Evolutionary conservation across 257 asterid genomes (phyloP), one percentile per base, ranked within the genome.

Genomic region (Solanum bulbocastanum): DNA sequence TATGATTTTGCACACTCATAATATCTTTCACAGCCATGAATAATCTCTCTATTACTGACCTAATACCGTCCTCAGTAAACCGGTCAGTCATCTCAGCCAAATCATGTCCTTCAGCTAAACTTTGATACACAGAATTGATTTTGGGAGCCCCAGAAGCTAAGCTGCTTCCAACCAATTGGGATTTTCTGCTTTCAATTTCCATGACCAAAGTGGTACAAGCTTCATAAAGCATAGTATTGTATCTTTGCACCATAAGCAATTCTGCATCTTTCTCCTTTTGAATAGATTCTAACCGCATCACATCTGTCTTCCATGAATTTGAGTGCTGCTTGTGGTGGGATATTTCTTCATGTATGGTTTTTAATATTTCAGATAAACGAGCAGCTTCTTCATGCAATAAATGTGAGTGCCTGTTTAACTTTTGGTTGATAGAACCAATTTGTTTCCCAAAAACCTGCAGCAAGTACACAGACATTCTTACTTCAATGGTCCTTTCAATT

Each of bases 181-280:
- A 89, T 88, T 92, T 94, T 92, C 93, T 89, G 83, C 90, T 92
- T 87, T 94, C 95, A 76, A 97, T 93, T 89, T 93, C 96, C 68
- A 91, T 87, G 87, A 93, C 87, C 87, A 94, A 93, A 87, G 88
- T 89, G 40, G 89, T 88, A 88, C 97, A 96, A 86, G 99, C 93
- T 76, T 93, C 98, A 88, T 88, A 90, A 87, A 97, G 93, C 87
- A 87, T 91, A 20, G 93, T 89, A 87, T 92, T 68, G 75, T 91
- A 93, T 87, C 91, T 90, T 22, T 86, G 94, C 92, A 91, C 87
- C 86, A 66, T 84, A 88, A 89, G 91, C 92, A 94, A 84, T 92
- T 94, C 95, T 49, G 95, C 91, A 91, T 94, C 98, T 89, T 86
- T 97, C 93, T 94, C 96, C 88, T 93, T 92, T 88, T 88, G 91